These are phyloP conservation scores for Lichenothelia convexa DNA, from an alignment of 495 filamentous ascomycete species.

Conservation along the genomic window DNA sequence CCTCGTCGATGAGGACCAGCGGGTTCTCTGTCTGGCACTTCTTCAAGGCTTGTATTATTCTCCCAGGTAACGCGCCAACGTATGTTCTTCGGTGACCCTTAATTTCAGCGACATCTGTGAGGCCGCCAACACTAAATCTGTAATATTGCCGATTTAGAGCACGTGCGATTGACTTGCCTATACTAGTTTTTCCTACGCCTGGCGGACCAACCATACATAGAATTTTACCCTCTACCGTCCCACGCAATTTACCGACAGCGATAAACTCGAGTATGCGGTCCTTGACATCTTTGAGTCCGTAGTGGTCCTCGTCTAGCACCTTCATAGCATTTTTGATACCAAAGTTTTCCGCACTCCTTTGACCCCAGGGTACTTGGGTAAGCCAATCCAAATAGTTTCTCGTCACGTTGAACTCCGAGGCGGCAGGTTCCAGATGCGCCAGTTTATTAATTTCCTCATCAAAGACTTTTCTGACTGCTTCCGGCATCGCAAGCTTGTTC, in stretches of 20 bases:
- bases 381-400: conserved; percentile 98
- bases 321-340: conserved; percentile 75
- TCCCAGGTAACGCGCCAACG: conserved; percentile 85
- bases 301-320: conserved; percentile 92
- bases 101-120: conserved; percentile 98
- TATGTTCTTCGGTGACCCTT: conserved; percentile 96
- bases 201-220: conserved; percentile 94
- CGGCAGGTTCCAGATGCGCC: conserved; percentile 80
- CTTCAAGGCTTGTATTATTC: conserved; percentile 96
- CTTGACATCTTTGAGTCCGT: conserved; percentile 96
- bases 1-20: conserved; percentile 87
- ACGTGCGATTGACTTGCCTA: conserved; percentile 92
- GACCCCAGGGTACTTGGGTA: conserved; percentile 95
- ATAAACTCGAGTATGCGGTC: conserved; percentile 98
- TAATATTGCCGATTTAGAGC: conserved; percentile 94
- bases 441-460: conserved; percentile 97
- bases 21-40: conserved; percentile 99
- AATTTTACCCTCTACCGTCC: conserved; percentile 97
- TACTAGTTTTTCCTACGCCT: conserved; percentile 94
- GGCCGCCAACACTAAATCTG: conserved; percentile 89
- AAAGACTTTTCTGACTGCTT: conserved; percentile 89
- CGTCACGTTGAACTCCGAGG: conserved; percentile 98
- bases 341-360: conserved; percentile 91
- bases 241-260: conserved; percentile 90
- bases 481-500: conserved; percentile 86